These are phyloP conservation scores for Trypanosoma mega DNA, from an alignment of 208 protist genomes.

Conservation along the genomic window DNA sequence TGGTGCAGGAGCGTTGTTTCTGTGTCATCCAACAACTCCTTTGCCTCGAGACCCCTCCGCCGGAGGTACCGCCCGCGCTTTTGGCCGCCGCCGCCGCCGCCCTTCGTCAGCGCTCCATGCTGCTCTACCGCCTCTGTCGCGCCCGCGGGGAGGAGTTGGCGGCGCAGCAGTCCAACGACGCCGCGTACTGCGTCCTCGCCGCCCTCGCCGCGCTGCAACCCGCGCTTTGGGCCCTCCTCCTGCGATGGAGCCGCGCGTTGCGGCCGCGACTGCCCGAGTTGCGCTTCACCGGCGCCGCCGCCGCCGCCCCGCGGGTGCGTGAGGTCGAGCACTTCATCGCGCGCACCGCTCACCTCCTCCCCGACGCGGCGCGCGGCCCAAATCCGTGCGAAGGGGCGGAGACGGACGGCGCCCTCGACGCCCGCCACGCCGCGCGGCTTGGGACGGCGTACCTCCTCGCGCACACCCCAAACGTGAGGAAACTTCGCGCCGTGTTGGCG, in stretches of 20 bases:
- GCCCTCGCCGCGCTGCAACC: slow-evolving; percentile 40
- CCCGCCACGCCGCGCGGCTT: slow-evolving; percentile 8
- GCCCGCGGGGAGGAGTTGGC: slow-evolving; percentile 26
- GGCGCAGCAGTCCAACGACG: slow-evolving; percentile 42
- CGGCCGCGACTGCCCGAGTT: slow-evolving; percentile 45
- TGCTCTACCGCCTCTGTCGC: slow-evolving; percentile 62
- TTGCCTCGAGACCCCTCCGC: background rate
- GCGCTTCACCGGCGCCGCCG: slow-evolving; percentile 36
- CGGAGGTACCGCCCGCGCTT: slow-evolving; percentile 2
- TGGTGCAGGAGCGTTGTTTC: slow-evolving; percentile 40
- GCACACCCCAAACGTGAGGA: slow-evolving; percentile 13
- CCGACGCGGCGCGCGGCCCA: slow-evolving; percentile 1
- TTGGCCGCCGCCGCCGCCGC: slow-evolving; percentile 26
- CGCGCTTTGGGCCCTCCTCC: slow-evolving; percentile 41
- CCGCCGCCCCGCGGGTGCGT: slow-evolving; percentile 36
- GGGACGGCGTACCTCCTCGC: slow-evolving; percentile 21
- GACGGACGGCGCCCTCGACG: background rate
- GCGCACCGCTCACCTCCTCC: slow-evolving; percentile 41
- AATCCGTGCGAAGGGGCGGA: slow-evolving; percentile 12
- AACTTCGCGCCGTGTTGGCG: slow-evolving; percentile 16
- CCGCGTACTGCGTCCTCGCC: slow-evolving; percentile 65
- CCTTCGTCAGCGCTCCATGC: slow-evolving; percentile 42
- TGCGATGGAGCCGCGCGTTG: slow-evolving; percentile 37
- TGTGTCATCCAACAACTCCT: slow-evolving; percentile 51
- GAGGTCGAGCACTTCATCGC: slow-evolving; percentile 56